Evolutionary conservation across 208 protist species (phyloP), one percentile per base, ranked within the genome.

Genomic region (Wallacemonas sp.): DNA sequence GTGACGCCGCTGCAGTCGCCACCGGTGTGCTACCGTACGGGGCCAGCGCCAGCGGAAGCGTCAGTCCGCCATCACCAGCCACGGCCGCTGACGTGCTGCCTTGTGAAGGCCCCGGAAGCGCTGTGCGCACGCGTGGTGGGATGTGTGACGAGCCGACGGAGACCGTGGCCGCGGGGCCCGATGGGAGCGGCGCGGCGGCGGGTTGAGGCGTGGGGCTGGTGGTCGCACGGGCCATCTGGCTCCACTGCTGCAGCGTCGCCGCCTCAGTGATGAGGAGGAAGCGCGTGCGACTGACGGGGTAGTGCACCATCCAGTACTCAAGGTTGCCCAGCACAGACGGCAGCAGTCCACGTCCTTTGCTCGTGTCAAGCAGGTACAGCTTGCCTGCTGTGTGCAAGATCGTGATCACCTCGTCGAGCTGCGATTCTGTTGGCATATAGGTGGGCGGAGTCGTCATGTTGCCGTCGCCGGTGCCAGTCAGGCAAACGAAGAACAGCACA

Each of bases 341-440:
- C 19, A 91, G 68, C 58, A 92, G 66, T 8, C 37, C 24, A 6
- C 68, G 59, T 1, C 88, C 84, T 22, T 78, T 44, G 2, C 41
- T 27, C 6, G 76, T 83, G 4, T 79, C 21, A 21, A 73, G 42
- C 59, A 92, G 90, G 58, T 80, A 91, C 26, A 41, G 60, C 46
- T 74, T 63, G 62, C 77, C 69, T 17, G 81, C 69, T 9, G 74
- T 76, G 36, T 68, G 36, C 6, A 92, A 52, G 19, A 79, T 65
- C 3, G 79, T 82, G 29, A 92, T 89, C 26, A 86, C 57, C 39
- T 85, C 83, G 44, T 92, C 85, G 52, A 92, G 68, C 68, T 95
- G 83, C 30, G 72, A 60, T 52, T 89, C 79, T 10, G 78, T 78
- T 24, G 89, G 89, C 39, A 54, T 76, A 76, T 91, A 88, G 13